Base-by-base conservation (phyloP, 2,329 filamentous ascomycete species). In the Neobulgaria alba region DNA sequence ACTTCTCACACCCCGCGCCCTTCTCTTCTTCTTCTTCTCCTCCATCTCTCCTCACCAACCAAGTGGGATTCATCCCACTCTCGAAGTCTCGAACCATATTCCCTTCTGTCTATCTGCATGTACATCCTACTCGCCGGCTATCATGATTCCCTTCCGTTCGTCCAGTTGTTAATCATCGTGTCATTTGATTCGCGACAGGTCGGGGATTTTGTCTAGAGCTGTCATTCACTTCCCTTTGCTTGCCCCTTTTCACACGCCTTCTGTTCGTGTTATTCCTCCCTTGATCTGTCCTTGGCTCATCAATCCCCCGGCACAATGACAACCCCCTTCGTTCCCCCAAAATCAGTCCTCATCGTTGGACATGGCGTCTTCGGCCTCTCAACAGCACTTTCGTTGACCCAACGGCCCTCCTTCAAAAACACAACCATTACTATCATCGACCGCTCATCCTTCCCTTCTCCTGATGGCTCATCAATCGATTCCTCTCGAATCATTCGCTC, bases 341-440 rank as follows among this genome's bases (percentile, higher is more conserved):
- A 61, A 33, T 73, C 72, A 15, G 69, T 85, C 53, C 68, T 87
- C 41, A 81, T 87, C 47, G 62, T 86, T 40, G 82, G 82, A 41
- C 67, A 69, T 19, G 72, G 72, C 35, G 70, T 73, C 33, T 75
- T 75, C 46, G 72, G 72, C 20, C 64, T 83, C 39, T 74, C 75
- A 5, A 82, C 79, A 16, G 85, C 87, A 38, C 77, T 80, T 49
- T 72, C 84, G 10, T 73, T 95, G 34, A 68, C 80, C 44, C 71
- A 72, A 49, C 76, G 82, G 26, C 65, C 76, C 29, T 65, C 59
- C 47, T 77, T 78, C 63, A 18, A 41, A 9, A 31, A 42, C 16
- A 71, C 72, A 30, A 57, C 61, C 39, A 77, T 83, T 59, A 79
- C 75, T 12, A 53, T 82, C 37, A 61, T 83, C 42, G 73, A 82